phyloP scores from a whole-genome alignment of 192 early-diverging fungal species.

The Coemansia sp. region DNA sequence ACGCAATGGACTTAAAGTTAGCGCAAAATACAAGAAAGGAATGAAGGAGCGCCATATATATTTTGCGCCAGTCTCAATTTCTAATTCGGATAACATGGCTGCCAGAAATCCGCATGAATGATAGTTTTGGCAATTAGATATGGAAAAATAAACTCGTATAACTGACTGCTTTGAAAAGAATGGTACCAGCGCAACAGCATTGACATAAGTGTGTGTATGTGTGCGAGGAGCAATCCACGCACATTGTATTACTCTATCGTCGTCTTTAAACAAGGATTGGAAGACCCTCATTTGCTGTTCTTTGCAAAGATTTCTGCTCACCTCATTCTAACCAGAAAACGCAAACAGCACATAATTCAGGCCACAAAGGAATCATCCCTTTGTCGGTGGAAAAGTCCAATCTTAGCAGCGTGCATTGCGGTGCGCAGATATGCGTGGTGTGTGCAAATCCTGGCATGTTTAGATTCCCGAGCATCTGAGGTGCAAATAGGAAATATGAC shows the following conservation, averaged over 20 bases:
- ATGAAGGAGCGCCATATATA: neutral
- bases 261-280: conserved; percentile 8
- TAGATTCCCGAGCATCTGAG: neutral
- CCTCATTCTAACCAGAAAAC: no score
- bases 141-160: neutral
- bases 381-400: neutral
- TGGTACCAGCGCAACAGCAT: neutral
- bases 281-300: conserved; percentile 1
- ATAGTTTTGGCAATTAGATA: neutral
- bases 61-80: conserved; percentile 1
- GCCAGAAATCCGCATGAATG: neutral
- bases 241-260: neutral
- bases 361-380: conserved; percentile 6
- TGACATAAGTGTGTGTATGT: neutral
- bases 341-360: neutral
- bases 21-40: neutral
- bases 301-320: neutral
- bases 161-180: neutral
- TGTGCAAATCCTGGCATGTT: neutral
- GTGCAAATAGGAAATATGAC: neutral
- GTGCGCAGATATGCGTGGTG: conserved; percentile 1
- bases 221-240: neutral
- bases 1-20: neutral
- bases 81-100: neutral
- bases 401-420: neutral